Base-by-base conservation (phyloP, 352 stramenopile genomes). In the Phytophthora chlamydospora region DNA sequence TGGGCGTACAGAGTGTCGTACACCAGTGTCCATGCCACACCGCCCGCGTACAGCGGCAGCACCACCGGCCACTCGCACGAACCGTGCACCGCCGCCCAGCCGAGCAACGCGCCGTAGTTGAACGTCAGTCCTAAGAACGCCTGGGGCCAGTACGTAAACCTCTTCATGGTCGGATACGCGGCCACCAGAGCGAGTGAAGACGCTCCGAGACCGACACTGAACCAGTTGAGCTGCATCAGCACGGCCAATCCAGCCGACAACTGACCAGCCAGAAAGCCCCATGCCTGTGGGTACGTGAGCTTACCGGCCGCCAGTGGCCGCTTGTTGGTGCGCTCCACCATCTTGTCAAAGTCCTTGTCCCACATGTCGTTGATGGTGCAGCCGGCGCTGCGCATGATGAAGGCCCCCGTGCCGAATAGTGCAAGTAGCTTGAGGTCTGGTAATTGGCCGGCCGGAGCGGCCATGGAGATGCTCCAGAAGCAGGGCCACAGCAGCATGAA, bases 301-400 rank as follows among this genome's bases (percentile, higher is more conserved):
- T 86, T 78, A 4, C 96, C 96, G 0, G 88, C 86, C 4, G 97
- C 97, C 13, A 99, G 75, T 6, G 98, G 98, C 11, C 98, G 84
- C 66, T 89, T 76, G 59, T 96, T 97, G 2, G 97, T 99, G 19
- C 98, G 87, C 62, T 93, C 83, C 14, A 99, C 98, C 38, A 96
- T 70, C 58, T 88, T 90, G 82, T 99, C 98, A 76, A 98, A 97
- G 59, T 99, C 88, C 52, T 90, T 87, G 89, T 99, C 98, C 97
- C 96, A 99, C 83, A 99, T 98, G 76, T 99, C 98, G 73, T 99
- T 99, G 72, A 99, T 99, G 35, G 96, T 99, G 78, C 98, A 99
- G 4, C 98, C 98, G 16, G 91, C 91, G 65, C 96, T 94, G 31
- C 97, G 85, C 98, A 99, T 99, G 58, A 99, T 86, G 75, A 99